Evolutionary conservation across 176 grass and related monocot genomes (phyloP).

Genomic region (Zoysia pacifica): DNA sequence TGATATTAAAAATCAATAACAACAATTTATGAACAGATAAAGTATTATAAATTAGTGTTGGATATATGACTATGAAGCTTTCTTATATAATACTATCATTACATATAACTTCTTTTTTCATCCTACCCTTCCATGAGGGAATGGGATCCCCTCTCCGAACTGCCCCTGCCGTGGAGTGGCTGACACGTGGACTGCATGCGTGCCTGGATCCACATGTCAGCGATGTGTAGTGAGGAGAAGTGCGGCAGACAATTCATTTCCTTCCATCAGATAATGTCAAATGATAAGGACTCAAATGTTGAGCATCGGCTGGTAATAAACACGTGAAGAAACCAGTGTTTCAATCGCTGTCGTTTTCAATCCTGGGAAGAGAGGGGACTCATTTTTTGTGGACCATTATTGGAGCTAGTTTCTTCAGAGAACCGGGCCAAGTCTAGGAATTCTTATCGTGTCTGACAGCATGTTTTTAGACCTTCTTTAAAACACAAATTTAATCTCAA

Average conservation of each 20-base stretch:
- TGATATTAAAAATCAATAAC: too few relatives aligned
- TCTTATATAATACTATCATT: neutral
- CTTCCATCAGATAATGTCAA: constrained; percentile 68
- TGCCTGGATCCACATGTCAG: too few relatives aligned
- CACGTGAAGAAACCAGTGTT: constrained; percentile 63
- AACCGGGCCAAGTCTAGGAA: constrained; percentile 51
- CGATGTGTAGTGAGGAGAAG: too few relatives aligned
- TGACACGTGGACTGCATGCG: too few relatives aligned
- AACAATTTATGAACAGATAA: too few relatives aligned
- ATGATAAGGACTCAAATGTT: constrained; percentile 72
- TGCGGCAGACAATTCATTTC: too few relatives aligned
- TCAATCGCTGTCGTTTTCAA: constrained; percentile 73
- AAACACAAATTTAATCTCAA: too few relatives aligned
- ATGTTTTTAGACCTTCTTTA: too few relatives aligned
- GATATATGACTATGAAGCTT: too few relatives aligned
- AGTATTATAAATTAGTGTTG: too few relatives aligned
- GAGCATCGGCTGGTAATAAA: constrained; percentile 70
- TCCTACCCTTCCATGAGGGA: neutral
- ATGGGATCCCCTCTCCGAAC: too few relatives aligned
- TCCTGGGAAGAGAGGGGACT: constrained; percentile 58
- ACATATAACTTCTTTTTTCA: neutral
- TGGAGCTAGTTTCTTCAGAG: constrained; percentile 53
- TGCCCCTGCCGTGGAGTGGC: too few relatives aligned
- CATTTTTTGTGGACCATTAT: constrained; percentile 68
- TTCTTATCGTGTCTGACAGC: constrained; percentile 54